Evolutionary conservation across 2,329 filamentous ascomycete species (phyloP).

Genomic region (Aquanectria penicillioides): DNA sequence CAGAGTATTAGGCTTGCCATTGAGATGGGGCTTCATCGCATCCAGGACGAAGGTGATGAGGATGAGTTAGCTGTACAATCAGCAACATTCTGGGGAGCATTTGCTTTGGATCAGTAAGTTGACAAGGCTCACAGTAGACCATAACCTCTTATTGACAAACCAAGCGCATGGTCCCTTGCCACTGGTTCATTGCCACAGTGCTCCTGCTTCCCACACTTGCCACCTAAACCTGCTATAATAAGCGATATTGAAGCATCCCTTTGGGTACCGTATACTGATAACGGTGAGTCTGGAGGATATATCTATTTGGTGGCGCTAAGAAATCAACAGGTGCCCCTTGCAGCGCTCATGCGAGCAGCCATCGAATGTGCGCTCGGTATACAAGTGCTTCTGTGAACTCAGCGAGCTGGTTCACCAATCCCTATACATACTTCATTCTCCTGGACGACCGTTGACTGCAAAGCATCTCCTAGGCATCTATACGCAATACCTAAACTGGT

Average conservation of each 20-base stretch:
- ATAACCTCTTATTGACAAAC: conserved; percentile 33
- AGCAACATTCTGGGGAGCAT: conserved; percentile 71
- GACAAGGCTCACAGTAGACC: neutral
- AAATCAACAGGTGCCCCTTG: conserved; percentile 57
- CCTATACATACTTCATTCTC: conserved; percentile 77
- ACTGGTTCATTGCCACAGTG: conserved; percentile 70
- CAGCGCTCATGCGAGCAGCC: conserved; percentile 68
- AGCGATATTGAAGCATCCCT: conserved; percentile 67
- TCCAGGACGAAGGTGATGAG: conserved; percentile 59
- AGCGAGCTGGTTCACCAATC: conserved; percentile 79
- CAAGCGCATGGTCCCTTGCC: conserved; percentile 72
- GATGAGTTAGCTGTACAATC: conserved; percentile 68
- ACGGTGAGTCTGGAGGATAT: conserved; percentile 54
- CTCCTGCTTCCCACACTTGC: conserved; percentile 65
- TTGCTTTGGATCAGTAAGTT: conserved; percentile 72
- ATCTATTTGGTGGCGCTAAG: neutral
- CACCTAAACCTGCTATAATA: conserved; percentile 69
- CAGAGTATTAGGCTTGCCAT: conserved; percentile 77
- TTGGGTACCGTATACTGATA: conserved; percentile 69
- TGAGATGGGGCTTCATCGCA: conserved; percentile 74
- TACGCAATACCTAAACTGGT: conserved; percentile 77
- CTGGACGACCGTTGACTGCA: conserved; percentile 71
- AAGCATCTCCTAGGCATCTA: conserved; percentile 72
- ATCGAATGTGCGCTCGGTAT: conserved; percentile 74
- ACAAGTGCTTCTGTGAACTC: conserved; percentile 75